A percentile compares a stretch with the other conserved stretches of the same genome.
phyloP scores from a whole-genome alignment of 1,139 yeast genomes.

The Geotrichum klebahnii region DNA sequence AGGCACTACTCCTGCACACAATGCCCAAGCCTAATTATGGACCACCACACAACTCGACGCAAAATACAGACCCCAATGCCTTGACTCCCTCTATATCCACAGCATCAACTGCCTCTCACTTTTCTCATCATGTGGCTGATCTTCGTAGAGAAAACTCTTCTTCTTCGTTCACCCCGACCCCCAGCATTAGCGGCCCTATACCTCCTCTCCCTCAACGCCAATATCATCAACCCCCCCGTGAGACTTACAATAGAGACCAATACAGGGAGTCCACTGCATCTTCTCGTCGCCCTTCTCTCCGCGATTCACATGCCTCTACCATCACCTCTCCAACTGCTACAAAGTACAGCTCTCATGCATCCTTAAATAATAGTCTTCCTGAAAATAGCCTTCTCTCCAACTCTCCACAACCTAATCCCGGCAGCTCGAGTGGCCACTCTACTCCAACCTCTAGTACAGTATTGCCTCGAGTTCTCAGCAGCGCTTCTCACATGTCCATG shows the following conservation, averaged over 20 bases:
- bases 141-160: constrained; percentile 15
- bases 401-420: constrained; percentile 2
- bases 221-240: constrained; percentile 7
- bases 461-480: constrained; percentile 8
- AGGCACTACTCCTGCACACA: background rate
- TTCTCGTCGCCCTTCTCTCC: constrained; percentile 12
- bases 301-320: too few relatives aligned
- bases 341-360: constrained; percentile 1
- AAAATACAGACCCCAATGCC: background rate
- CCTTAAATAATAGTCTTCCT: background rate
- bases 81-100: background rate
- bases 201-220: constrained; percentile 19
- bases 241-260: constrained; percentile 1
- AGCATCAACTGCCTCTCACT: constrained; percentile 4
- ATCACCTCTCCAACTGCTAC: constrained; percentile 3
- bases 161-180: constrained; percentile 17
- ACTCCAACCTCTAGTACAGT: constrained; percentile 9
- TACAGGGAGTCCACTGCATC: constrained; percentile 4
- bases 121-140: constrained; percentile 1
- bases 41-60: background rate
- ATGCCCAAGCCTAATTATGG: constrained; percentile 6
- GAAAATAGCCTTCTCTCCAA: constrained; percentile 4
- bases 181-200: constrained; percentile 20
- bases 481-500: constrained; percentile 9
- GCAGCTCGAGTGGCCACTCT: background rate